These are phyloP conservation scores for Erodium trifolium DNA, from an alignment of 441 rosid genomes.

Conservation along the genomic window DNA sequence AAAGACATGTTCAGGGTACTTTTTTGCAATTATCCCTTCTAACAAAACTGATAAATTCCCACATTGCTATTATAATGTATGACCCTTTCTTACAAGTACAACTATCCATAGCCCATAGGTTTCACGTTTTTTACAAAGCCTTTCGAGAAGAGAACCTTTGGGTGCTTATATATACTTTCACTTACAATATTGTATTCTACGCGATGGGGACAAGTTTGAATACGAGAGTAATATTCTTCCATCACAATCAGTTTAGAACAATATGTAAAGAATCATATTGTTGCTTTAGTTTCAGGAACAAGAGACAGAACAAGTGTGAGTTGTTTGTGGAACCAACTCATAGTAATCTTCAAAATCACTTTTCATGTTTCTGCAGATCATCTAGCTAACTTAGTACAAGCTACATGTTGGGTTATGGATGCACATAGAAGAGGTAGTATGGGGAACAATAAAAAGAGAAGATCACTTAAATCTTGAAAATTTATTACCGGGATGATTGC, in stretches of 20 bases:
- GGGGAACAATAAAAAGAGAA: too few relatives aligned
- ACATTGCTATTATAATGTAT: background rate
- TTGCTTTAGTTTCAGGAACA: slow-evolving; percentile 9
- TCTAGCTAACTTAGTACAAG: too few relatives aligned
- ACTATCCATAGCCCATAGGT: background rate
- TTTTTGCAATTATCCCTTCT: too few relatives aligned
- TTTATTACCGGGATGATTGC: too few relatives aligned
- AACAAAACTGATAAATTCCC: slow-evolving; percentile 2
- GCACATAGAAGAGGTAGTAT: too few relatives aligned
- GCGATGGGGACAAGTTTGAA: background rate
- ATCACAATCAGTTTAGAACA: background rate
- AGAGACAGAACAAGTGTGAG: background rate
- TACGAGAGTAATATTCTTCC: background rate
- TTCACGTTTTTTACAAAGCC: background rate
- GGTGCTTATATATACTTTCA: background rate
- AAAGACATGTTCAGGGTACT: too few relatives aligned
- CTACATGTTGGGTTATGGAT: too few relatives aligned
- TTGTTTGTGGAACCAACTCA: slow-evolving; percentile 1
- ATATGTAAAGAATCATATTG: background rate
- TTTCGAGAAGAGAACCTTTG: too few relatives aligned
- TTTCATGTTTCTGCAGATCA: too few relatives aligned
- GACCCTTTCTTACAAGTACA: background rate
- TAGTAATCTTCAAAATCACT: background rate
- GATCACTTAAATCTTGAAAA: too few relatives aligned
- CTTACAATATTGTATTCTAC: too few relatives aligned